Evolutionary conservation across 1,284 basidiomycete species (phyloP).

Genomic region (Ceratobasidium sp.): DNA sequence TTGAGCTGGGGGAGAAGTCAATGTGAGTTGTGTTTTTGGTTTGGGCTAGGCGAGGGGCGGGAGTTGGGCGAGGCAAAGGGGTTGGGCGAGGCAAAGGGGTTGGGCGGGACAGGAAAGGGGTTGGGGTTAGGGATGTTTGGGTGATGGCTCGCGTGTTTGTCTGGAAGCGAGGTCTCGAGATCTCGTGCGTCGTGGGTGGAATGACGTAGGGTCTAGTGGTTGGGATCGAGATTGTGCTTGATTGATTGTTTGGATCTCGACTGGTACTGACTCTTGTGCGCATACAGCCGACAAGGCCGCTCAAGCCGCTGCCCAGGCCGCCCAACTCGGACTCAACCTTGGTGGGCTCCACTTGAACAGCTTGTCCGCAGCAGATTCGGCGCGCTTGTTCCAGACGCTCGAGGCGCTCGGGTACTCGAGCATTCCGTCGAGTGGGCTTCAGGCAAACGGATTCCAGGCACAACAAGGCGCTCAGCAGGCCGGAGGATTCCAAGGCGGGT

Average conservation of each 20-base stretch:
- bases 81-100: neutral
- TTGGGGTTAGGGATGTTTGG: neutral
- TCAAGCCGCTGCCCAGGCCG: conserved; percentile 77
- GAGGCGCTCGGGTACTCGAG: conserved; percentile 44
- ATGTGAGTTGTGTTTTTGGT: conserved; percentile 67
- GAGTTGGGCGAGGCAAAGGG: neutral
- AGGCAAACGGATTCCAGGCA: neutral
- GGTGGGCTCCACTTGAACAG: conserved; percentile 45
- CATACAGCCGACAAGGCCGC: conserved; percentile 79
- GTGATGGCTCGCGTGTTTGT: neutral
- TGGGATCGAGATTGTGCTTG: neutral
- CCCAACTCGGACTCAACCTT: conserved; percentile 47
- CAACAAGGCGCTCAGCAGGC: neutral
- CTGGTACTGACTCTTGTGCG: conserved; percentile 24
- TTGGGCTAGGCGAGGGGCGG: neutral
- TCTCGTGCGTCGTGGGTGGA: conserved; percentile 3
- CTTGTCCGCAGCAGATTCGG: conserved; percentile 44
- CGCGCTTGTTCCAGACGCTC: conserved; percentile 45
- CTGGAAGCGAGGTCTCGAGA: neutral
- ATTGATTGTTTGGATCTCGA: neutral
- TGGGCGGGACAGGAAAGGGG: neutral
- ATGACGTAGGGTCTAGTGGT: conserved; percentile 1
- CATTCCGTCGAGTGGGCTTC: conserved; percentile 6
- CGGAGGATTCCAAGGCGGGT: conserved; percentile 14
- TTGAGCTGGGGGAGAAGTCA: conserved; percentile 94